phyloP scores from a whole-genome alignment of 176 grass and related monocot species.

The Metroxylon sagu region DNA sequence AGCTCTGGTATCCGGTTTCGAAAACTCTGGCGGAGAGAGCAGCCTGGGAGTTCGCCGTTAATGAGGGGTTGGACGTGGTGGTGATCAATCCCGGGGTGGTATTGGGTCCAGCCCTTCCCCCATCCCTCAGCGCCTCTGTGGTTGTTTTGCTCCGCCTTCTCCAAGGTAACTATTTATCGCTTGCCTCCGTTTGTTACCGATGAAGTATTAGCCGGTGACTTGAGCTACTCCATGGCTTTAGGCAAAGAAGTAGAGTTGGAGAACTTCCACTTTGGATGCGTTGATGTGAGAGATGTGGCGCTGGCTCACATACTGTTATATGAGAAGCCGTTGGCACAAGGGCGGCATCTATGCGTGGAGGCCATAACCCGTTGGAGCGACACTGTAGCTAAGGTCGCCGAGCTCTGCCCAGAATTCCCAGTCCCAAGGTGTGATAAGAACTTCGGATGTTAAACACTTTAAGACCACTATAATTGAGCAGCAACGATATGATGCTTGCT shows the following conservation, averaged over 20 bases:
- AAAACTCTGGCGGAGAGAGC: conserved; percentile 56
- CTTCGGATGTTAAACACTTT: neutral
- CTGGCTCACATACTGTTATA: conserved; percentile 28
- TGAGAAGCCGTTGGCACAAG: conserved; percentile 23
- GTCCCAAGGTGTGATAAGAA: conserved; percentile 19
- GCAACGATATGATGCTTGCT: too few species aligned
- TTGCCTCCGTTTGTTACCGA: neutral
- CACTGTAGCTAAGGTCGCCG: conserved; percentile 25
- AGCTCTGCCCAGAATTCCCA: conserved; percentile 36
- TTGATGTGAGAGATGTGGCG: conserved; percentile 43
- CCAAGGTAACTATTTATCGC: conserved; percentile 9
- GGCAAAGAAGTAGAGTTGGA: conserved; percentile 29
- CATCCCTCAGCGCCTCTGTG: neutral
- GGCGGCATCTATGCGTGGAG: conserved; percentile 45
- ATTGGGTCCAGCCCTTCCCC: conserved; percentile 26
- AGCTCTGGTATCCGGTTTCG: conserved; percentile 47
- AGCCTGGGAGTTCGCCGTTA: conserved; percentile 38
- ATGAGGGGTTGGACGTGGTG: conserved; percentile 32
- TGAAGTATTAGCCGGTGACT: neutral
- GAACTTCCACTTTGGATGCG: conserved; percentile 17
- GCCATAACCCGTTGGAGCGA: conserved; percentile 13
- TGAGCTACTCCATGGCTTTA: conserved; percentile 1
- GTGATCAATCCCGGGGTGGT: conserved; percentile 49
- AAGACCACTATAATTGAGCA: too few species aligned
- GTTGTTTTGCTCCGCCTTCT: conserved; percentile 9